Percentiles rank a stretch among this genome's conserved stretches.
phyloP scores from a whole-genome alignment of 1,284 basidiomycete species.

The Marasmius oreades region DNA sequence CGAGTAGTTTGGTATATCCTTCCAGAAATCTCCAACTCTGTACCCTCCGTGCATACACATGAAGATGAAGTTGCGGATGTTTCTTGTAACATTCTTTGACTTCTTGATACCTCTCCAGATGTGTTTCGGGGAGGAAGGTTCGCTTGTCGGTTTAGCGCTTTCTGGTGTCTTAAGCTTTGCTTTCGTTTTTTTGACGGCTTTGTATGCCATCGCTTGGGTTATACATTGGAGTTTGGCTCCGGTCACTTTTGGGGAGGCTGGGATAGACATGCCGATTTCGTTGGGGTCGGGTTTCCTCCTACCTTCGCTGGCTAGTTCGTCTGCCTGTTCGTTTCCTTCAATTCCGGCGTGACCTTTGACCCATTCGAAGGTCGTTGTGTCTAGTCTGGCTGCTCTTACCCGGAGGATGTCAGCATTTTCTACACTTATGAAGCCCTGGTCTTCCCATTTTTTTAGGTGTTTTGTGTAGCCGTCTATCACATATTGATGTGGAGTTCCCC shows the following conservation, averaged over 20 bases:
- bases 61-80: background rate
- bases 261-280: slow-evolving; percentile 5
- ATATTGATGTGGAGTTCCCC: background rate
- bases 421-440: slow-evolving; percentile 19
- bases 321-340: slow-evolving; percentile 22
- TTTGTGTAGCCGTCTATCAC: slow-evolving; percentile 19
- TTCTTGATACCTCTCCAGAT: background rate
- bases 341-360: slow-evolving; percentile 25
- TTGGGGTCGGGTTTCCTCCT: slow-evolving; percentile 8
- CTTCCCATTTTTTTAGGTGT: slow-evolving; percentile 18
- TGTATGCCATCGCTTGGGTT: slow-evolving; percentile 11
- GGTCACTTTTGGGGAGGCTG: slow-evolving; percentile 1
- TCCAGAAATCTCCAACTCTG: background rate
- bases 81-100: background rate
- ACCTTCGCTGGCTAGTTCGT: slow-evolving; percentile 19
- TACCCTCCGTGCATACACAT: background rate
- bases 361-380: slow-evolving; percentile 21
- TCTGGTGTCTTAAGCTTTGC: background rate
- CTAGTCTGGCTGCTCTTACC: slow-evolving; percentile 11
- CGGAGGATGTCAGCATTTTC: slow-evolving; percentile 14
- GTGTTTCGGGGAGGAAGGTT: background rate
- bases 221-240: slow-evolving; percentile 22
- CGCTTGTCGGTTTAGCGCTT: slow-evolving; percentile 1
- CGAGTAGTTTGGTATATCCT: background rate
- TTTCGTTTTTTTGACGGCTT: background rate